Evolutionary conservation across 805 yeast genomes (phyloP).

Genomic region (Candida chauliodis): DNA sequence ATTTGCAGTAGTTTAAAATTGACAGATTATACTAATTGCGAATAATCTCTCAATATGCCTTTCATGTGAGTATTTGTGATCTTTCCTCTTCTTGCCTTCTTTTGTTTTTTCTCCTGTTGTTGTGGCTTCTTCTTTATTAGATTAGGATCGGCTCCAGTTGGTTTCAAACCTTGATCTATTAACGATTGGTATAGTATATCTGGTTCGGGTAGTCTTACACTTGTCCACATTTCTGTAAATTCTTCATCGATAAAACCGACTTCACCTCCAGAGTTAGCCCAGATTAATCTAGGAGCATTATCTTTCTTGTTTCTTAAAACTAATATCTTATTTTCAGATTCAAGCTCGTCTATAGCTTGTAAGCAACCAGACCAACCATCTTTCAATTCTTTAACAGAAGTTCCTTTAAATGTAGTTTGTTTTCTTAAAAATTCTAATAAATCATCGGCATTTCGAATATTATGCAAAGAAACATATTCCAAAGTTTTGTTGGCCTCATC

Average conservation of each 20-base stretch:
- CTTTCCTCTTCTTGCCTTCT: slow-evolving; percentile 89
- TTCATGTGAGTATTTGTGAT: slow-evolving; percentile 96
- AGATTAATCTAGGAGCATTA: slow-evolving; percentile 83
- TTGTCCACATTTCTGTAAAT: slow-evolving; percentile 78
- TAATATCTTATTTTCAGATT: slow-evolving; percentile 68
- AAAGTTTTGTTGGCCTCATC: slow-evolving; percentile 60
- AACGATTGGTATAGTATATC: slow-evolving; percentile 77
- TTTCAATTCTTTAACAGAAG: slow-evolving; percentile 71
- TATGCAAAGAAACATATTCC: slow-evolving; percentile 85
- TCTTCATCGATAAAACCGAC: slow-evolving; percentile 72
- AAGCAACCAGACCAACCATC: slow-evolving; percentile 96
- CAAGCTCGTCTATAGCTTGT: slow-evolving; percentile 74
- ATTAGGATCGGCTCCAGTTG: slow-evolving; percentile 97
- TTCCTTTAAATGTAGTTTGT: slow-evolving; percentile 86
- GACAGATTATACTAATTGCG: slow-evolving; percentile 35
- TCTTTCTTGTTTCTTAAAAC: slow-evolving; percentile 92
- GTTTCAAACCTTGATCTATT: slow-evolving; percentile 84
- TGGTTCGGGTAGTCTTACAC: slow-evolving; percentile 73
- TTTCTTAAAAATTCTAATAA: slow-evolving; percentile 67
- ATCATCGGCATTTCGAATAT: slow-evolving; percentile 78
- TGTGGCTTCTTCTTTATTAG: slow-evolving; percentile 66
- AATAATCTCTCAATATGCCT: slow-evolving; percentile 87
- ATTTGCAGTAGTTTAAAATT: no score
- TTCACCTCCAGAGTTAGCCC: slow-evolving; percentile 83
- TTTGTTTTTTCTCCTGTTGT: slow-evolving; percentile 68